These are phyloP conservation scores for Stramenopiles sp. DNA, from an alignment of 352 stramenopile genomes.

Conservation along the genomic window DNA sequence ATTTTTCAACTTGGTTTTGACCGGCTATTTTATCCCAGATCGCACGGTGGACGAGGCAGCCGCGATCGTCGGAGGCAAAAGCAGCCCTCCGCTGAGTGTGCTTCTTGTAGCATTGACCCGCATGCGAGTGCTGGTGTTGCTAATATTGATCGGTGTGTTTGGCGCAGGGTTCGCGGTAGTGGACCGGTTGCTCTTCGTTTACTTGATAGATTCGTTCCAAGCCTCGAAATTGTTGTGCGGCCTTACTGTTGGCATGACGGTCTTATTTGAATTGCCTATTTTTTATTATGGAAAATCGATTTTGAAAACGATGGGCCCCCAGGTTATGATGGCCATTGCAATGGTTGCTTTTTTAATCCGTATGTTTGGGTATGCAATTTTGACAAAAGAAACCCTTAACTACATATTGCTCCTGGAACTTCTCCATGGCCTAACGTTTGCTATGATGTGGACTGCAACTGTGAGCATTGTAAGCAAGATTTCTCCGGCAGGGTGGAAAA, in stretches of 20 bases:
- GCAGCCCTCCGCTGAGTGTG: neutral
- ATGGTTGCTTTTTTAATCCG: neutral
- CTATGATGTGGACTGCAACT: neutral
- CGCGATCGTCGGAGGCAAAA: neutral
- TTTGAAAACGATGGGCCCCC: neutral
- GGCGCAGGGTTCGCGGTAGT: neutral
- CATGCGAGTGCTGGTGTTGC: neutral
- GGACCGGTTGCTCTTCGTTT: neutral
- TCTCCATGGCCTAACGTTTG: neutral
- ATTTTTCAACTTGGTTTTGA: neutral
- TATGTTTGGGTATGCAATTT: neutral
- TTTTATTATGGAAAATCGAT: neutral
- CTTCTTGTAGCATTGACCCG: neutral
- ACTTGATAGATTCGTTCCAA: neutral
- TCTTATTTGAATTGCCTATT: neutral
- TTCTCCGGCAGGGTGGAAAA: neutral
- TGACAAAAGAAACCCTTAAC: neutral
- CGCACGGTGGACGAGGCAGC: neutral
- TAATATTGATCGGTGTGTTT: neutral
- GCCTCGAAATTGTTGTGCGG: neutral
- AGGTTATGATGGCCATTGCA: neutral
- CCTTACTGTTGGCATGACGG: neutral
- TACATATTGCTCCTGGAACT: neutral
- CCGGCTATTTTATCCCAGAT: neutral
- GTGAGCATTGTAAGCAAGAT: neutral